These are phyloP conservation scores for Diaporthe capsici DNA, from an alignment of 2,329 filamentous ascomycete species.

Conservation along the genomic window DNA sequence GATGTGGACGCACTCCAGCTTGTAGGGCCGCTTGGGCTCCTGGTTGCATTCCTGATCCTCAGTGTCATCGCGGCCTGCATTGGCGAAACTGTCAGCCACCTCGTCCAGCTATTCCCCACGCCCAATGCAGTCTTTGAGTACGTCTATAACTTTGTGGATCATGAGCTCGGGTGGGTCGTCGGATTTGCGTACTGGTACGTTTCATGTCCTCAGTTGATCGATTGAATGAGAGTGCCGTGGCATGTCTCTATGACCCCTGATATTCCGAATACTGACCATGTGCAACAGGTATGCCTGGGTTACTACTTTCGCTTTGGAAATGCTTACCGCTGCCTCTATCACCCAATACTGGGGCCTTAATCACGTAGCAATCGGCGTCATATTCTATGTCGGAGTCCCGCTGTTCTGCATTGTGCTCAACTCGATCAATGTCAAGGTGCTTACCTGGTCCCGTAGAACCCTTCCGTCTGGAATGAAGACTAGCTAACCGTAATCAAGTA, in stretches of 20 bases:
- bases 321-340: conserved; percentile 38
- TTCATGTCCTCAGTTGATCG: not conserved
- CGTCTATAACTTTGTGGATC: conserved; percentile 44
- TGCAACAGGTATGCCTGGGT: conserved; percentile 35
- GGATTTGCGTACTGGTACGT: conserved; percentile 43
- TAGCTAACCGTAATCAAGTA: conserved; percentile 38
- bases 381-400: conserved; percentile 36
- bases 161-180: conserved; percentile 43
- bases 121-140: conserved; percentile 44
- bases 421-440: conserved; percentile 38
- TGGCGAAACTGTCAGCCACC: conserved; percentile 43
- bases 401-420: conserved; percentile 39
- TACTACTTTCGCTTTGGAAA: conserved; percentile 39
- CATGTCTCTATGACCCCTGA: not conserved
- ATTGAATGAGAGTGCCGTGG: not conserved
- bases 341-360: conserved; percentile 33
- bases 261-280: not conserved
- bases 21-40: conserved; percentile 40
- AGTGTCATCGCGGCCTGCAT: conserved; percentile 41
- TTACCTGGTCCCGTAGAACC: not conserved
- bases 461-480: too few species aligned
- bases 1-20: conserved; percentile 41
- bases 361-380: conserved; percentile 5
- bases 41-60: conserved; percentile 40
- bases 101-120: conserved; percentile 43